Percentiles rank a stretch among this genome's conserved stretches.
phyloP scores from a whole-genome alignment of 106 monocot genomes.

The Dioscorea zingiberensis region DNA sequence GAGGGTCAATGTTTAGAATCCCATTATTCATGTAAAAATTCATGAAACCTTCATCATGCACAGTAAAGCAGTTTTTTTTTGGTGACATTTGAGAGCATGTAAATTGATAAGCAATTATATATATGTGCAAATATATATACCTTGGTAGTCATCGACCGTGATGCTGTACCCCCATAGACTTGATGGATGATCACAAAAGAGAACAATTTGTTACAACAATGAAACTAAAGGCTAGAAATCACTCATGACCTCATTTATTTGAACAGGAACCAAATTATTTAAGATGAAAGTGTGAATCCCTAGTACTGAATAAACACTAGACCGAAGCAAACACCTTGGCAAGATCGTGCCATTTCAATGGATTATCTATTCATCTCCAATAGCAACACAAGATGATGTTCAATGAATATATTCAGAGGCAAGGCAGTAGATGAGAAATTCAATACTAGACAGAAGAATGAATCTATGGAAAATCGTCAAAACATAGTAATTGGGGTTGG shows the following conservation, averaged over 20 bases:
- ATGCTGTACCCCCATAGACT: constrained; percentile 41
- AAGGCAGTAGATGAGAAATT: not conserved
- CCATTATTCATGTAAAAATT: not conserved
- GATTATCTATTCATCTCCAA: not conserved
- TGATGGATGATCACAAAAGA: constrained; percentile 8
- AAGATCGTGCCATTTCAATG: not conserved
- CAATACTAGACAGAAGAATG: not conserved
- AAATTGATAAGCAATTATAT: not conserved
- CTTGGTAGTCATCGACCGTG: constrained; percentile 49
- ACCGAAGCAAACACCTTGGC: not conserved
- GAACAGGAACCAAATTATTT: not conserved
- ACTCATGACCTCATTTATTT: not conserved
- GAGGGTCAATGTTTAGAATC: not conserved
- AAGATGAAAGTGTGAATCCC: not conserved
- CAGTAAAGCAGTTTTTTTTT: not conserved
- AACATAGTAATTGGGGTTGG: not conserved
- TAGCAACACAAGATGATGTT: not conserved
- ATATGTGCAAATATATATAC: constrained; percentile 3
- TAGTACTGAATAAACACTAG: not conserved
- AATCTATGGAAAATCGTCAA: not conserved
- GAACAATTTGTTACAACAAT: not conserved
- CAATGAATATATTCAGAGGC: not conserved
- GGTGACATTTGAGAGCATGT: not conserved
- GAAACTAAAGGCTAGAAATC: not conserved
- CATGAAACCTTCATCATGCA: not conserved